Percentiles rank a stretch among this genome's conserved stretches.
Evolutionary conservation across 2,329 filamentous ascomycete species (phyloP).

Genomic region (Aspergillus brasiliensis): DNA sequence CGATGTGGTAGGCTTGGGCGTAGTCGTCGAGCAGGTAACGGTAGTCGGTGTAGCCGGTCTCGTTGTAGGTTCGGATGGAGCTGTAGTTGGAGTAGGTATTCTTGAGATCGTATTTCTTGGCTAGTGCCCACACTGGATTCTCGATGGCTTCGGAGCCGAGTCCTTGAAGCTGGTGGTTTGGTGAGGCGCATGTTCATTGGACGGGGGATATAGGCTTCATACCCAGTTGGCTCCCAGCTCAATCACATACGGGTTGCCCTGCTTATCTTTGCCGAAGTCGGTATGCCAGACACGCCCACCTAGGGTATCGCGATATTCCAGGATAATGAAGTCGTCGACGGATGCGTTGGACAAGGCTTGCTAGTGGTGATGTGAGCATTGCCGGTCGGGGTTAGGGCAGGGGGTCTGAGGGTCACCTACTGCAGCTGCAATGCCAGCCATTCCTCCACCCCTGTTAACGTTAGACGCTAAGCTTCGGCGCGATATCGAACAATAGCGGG

Average conservation of each 20-base stretch:
- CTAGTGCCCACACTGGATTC: conserved; percentile 62
- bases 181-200: not conserved
- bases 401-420: conserved; percentile 31
- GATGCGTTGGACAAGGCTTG: conserved; percentile 65
- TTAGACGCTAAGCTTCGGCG: conserved; percentile 3
- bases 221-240: conserved; percentile 72
- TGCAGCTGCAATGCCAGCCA: conserved; percentile 65
- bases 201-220: not conserved
- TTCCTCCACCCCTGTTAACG: conserved; percentile 55
- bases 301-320: conserved; percentile 65
- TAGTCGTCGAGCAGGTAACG: conserved; percentile 53
- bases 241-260: conserved; percentile 59
- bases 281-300: conserved; percentile 64
- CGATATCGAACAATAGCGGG: not conserved
- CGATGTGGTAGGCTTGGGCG: conserved; percentile 48
- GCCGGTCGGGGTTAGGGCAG: not conserved
- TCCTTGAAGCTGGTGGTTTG: conserved; percentile 42
- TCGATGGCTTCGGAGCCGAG: conserved; percentile 35
- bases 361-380: conserved; percentile 27
- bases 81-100: conserved; percentile 62
- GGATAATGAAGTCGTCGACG: conserved; percentile 64
- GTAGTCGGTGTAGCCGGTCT: conserved; percentile 58
- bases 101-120: conserved; percentile 59
- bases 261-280: conserved; percentile 55
- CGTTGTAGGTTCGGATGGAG: conserved; percentile 62